Evolutionary conservation across 2,329 filamentous ascomycete genomes (phyloP).

Genomic region (Aspergillus novoparasiticus): DNA sequence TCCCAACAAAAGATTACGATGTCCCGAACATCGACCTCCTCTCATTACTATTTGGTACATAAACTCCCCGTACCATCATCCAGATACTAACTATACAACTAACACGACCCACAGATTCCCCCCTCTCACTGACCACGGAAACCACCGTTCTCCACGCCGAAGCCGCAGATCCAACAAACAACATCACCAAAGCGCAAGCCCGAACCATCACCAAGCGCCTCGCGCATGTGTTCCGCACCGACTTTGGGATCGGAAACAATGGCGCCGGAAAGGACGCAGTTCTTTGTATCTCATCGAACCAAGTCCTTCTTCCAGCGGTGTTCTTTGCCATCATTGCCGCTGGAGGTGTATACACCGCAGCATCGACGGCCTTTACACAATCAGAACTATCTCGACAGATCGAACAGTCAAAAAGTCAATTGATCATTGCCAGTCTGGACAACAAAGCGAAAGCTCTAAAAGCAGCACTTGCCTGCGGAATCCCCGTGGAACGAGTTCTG

Average conservation of each 20-base stretch:
- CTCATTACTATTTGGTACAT: conserved; percentile 15
- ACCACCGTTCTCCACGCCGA: conserved; percentile 60
- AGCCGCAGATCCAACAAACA: conserved; percentile 57
- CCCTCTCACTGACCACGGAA: conserved; percentile 34
- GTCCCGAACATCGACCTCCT: conserved; percentile 17
- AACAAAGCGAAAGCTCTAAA: conserved; percentile 48
- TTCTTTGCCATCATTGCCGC: conserved; percentile 62
- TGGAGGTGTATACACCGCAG: conserved; percentile 60
- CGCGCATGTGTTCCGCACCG: conserved; percentile 58
- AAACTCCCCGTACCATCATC: neutral
- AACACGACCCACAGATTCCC: conserved; percentile 10
- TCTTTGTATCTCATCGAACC: conserved; percentile 59
- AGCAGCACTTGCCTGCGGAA: conserved; percentile 53
- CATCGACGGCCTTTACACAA: conserved; percentile 52
- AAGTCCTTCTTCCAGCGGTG: conserved; percentile 56
- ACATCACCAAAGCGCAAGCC: conserved; percentile 56
- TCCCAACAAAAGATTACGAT: conserved; percentile 17
- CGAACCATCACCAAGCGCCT: conserved; percentile 54
- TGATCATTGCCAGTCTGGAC: conserved; percentile 15
- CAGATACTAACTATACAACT: neutral
- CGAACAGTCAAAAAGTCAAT: conserved; percentile 8
- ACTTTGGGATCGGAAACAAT: conserved; percentile 55
- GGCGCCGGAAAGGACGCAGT: conserved; percentile 58
- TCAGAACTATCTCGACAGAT: conserved; percentile 14
- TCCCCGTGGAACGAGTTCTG: conserved; percentile 53